Conservation (phyloP, 768 basidiomycete genomes). For the Kwoniella sp. region DNA sequence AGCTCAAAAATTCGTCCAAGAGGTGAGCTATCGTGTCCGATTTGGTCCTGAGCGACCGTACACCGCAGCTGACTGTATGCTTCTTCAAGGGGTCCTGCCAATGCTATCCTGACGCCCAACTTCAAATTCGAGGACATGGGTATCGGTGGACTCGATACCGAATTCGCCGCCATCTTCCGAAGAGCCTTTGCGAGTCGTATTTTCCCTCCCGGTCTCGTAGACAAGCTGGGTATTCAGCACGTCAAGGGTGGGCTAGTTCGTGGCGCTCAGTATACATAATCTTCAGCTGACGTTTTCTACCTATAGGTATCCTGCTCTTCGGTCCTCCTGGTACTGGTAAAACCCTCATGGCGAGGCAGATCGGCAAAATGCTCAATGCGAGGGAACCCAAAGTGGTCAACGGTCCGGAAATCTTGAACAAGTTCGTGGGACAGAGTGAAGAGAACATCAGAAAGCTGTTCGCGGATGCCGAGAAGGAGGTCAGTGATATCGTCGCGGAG, state of each 20-base stretch:
- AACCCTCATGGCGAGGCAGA: slow-evolving; percentile 95
- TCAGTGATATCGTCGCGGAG: slow-evolving; percentile 49
- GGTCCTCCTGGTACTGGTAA: slow-evolving; percentile 99
- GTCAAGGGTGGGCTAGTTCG: slow-evolving; percentile 75
- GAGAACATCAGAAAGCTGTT: slow-evolving; percentile 98
- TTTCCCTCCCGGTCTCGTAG: slow-evolving; percentile 95
- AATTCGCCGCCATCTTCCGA: slow-evolving; percentile 95
- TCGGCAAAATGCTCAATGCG: slow-evolving; percentile 98
- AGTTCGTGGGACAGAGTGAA: slow-evolving; percentile 94
- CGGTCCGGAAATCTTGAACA: slow-evolving; percentile 95
- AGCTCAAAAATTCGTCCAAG: slow-evolving; percentile 86
- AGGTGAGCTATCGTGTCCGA: slow-evolving; percentile 62
- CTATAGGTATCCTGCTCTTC: slow-evolving; percentile 81
- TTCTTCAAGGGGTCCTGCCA: slow-evolving; percentile 73
- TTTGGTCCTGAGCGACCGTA: background rate
- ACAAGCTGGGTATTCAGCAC: slow-evolving; percentile 96
- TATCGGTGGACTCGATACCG: slow-evolving; percentile 92
- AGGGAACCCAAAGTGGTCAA: slow-evolving; percentile 97
- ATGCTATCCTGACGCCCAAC: slow-evolving; percentile 93
- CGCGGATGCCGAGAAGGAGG: slow-evolving; percentile 98
- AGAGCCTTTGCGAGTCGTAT: slow-evolving; percentile 97
- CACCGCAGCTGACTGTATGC: background rate
- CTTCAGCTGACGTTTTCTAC: background rate
- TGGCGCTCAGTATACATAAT: background rate
- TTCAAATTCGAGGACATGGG: slow-evolving; percentile 99